These are phyloP conservation scores for Mucor saturninus DNA, from an alignment of 371 early-diverging fungal genomes.

Conservation along the genomic window DNA sequence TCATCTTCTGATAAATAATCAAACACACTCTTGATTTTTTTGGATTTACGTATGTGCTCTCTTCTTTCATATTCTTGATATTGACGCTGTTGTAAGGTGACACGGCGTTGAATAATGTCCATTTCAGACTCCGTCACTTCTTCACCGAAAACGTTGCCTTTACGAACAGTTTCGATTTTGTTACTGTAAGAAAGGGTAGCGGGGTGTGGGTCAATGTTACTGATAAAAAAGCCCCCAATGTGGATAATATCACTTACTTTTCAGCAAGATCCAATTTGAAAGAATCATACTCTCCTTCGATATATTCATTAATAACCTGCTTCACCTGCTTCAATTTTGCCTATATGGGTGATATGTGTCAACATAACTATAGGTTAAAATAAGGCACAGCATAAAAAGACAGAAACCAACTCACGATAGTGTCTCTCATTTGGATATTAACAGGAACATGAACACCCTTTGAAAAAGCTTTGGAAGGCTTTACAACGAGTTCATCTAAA, in stretches of 20 bases:
- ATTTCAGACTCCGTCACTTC: conserved; percentile 86
- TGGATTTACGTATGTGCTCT: conserved; percentile 73
- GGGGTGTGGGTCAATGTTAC: no score
- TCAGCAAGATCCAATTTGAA: conserved; percentile 31
- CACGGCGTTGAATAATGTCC: conserved; percentile 85
- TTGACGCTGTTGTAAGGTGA: conserved; percentile 85
- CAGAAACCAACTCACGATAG: conserved; percentile 16
- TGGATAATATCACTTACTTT: conserved; percentile 19
- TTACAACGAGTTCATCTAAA: conserved; percentile 9
- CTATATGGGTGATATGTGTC: conserved; percentile 4
- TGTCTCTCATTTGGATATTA: conserved; percentile 7
- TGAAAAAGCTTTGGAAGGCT: conserved; percentile 6
- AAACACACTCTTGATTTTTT: conserved; percentile 74
- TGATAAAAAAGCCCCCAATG: no score
- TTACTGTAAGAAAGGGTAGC: conserved; percentile 51
- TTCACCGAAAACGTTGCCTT: conserved; percentile 84
- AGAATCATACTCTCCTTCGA: conserved; percentile 19
- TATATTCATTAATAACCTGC: conserved; percentile 18
- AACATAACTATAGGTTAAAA: not conserved
- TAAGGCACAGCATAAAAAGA: not conserved
- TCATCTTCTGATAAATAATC: conserved; percentile 81
- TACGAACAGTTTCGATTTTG: conserved; percentile 79
- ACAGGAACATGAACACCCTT: conserved; percentile 16
- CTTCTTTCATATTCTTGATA: conserved; percentile 80
- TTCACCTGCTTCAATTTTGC: conserved; percentile 9